phyloP scores from a whole-genome alignment of 164 flowering plant genomes.

The Santalum album region DNA sequence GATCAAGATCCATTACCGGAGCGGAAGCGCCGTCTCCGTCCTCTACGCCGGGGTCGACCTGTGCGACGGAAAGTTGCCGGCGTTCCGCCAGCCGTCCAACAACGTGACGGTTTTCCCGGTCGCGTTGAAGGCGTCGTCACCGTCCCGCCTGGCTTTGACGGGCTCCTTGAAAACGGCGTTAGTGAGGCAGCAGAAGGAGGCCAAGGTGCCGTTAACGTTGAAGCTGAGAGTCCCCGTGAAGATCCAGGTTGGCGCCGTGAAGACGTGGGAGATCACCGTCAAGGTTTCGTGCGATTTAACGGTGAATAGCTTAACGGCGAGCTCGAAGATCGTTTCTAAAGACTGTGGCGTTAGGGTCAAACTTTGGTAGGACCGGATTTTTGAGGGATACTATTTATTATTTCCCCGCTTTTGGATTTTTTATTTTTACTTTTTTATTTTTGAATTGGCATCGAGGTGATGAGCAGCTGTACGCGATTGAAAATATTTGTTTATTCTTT shows the following conservation, averaged over 20 bases:
- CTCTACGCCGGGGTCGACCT: conserved; percentile 31
- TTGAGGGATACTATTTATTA: too few species aligned
- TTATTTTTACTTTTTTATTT: too few species aligned
- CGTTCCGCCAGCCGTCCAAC: conserved; percentile 56
- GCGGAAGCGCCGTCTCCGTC: conserved; percentile 39
- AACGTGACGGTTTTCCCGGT: conserved; percentile 64
- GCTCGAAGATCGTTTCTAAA: conserved; percentile 37
- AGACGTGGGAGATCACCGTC: conserved; percentile 65
- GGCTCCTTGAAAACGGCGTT: too few species aligned
- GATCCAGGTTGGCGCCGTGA: conserved; percentile 57
- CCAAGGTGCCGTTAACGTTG: conserved; percentile 48
- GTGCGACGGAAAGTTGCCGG: conserved; percentile 48
- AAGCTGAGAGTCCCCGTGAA: conserved; percentile 49
- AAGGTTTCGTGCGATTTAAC: conserved; percentile 52
- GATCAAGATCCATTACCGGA: conserved; percentile 55
- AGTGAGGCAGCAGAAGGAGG: conserved; percentile 14
- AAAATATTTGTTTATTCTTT: too few species aligned
- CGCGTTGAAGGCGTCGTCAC: conserved; percentile 4
- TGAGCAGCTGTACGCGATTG: too few species aligned
- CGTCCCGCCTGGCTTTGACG: too few species aligned
- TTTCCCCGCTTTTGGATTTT: too few species aligned
- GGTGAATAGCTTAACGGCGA: conserved; percentile 45
- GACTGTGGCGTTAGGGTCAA: conserved; percentile 35
- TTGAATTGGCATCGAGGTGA: too few species aligned
- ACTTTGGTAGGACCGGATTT: conserved; percentile 31